A percentile compares a stretch with the other conserved stretches of the same genome.
Conservation (phyloP, 108 stramenopile genomes). For the Fistulifera solaris region DNA sequence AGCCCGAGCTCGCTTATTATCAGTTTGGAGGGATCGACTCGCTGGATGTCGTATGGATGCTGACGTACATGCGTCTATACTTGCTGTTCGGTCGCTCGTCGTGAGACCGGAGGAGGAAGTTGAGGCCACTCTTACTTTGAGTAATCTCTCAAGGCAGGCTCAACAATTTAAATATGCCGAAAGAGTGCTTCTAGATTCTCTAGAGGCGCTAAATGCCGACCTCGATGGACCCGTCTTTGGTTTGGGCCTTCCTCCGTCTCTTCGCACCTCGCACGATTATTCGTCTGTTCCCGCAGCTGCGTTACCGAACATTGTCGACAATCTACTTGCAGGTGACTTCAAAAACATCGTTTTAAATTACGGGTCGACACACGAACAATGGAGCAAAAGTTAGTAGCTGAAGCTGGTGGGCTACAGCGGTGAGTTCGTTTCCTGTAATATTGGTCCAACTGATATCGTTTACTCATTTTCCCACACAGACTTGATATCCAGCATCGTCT, state of each 20-base stretch:
- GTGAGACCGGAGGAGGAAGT: slow-evolving; percentile 86
- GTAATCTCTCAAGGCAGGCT: slow-evolving; percentile 84
- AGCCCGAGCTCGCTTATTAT: slow-evolving; percentile 48
- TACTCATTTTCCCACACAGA: not conserved
- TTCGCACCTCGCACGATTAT: not conserved
- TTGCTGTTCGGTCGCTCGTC: slow-evolving; percentile 85
- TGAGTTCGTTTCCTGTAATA: slow-evolving; percentile 11
- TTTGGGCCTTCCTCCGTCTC: slow-evolving; percentile 26
- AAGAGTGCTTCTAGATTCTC: slow-evolving; percentile 71
- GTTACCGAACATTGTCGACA: slow-evolving; percentile 18
- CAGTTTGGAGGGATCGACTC: slow-evolving; percentile 75
- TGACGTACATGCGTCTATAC: slow-evolving; percentile 80
- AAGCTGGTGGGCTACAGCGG: slow-evolving; percentile 63
- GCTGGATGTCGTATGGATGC: slow-evolving; percentile 82
- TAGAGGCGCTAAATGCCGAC: slow-evolving; percentile 49
- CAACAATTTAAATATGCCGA: slow-evolving; percentile 75
- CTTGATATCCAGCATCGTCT: slow-evolving; percentile 72
- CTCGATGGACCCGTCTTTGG: slow-evolving; percentile 66
- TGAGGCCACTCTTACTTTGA: slow-evolving; percentile 86
- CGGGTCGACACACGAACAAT: slow-evolving; percentile 41
- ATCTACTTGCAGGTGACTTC: slow-evolving; percentile 27
- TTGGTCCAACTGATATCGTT: not conserved
- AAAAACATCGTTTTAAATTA: slow-evolving; percentile 36
- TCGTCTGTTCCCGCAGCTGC: not conserved
- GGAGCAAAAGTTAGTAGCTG: slow-evolving; percentile 38